Evolutionary conservation across 805 yeast genomes (phyloP), one percentile per base, ranked within the genome.

Genomic region (Candida peoriensis): DNA sequence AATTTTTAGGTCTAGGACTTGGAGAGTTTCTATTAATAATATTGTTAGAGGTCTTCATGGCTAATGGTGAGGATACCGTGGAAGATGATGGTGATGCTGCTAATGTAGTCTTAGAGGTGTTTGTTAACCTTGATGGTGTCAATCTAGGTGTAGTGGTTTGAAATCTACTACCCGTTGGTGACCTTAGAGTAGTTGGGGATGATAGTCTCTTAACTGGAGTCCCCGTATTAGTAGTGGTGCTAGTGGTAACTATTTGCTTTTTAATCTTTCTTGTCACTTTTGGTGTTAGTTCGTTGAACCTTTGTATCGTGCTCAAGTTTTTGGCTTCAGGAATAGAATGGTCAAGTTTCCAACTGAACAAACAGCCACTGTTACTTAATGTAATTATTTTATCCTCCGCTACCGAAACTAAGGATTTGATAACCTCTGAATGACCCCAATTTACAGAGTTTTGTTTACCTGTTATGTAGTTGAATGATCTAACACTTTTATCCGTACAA

Each of bases 351-450:
- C 81, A 76, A 6, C 49, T 52, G 39, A 76, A 74, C 33, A 75
- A 48, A 48, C 81, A 74, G 0, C 81, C 82, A 44, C 70, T 78
- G 7, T 57, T 57, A 15, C 78, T 68, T 12, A 73, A 59, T 0
- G 78, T 64, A 2, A 72, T 42, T 19, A 69, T 50, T 12, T 61
- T 48, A 5, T 44, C 46, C 4, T 47, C 41, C 12, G 38, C 34
- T 6, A 44, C 34, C 8, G 59, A 35, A 7, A 55, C 41, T 14
- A 79, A 37, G 0, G 74, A 70, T 11, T 72, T 51, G 5, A 78
- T 65, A 1, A 68, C 54, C 25, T 78, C 77, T 1, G 78, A 66
- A 43, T 73, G 79, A 1, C 75, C 89, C 81, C 82, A 81, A 30
- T 64, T 70, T 0, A 69, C 61, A 7, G 73, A 64, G 8, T 76